Evolutionary conservation across 805 yeast species (phyloP), one percentile per base, ranked within the genome.

Genomic region (Priceomyces haplophilus): DNA sequence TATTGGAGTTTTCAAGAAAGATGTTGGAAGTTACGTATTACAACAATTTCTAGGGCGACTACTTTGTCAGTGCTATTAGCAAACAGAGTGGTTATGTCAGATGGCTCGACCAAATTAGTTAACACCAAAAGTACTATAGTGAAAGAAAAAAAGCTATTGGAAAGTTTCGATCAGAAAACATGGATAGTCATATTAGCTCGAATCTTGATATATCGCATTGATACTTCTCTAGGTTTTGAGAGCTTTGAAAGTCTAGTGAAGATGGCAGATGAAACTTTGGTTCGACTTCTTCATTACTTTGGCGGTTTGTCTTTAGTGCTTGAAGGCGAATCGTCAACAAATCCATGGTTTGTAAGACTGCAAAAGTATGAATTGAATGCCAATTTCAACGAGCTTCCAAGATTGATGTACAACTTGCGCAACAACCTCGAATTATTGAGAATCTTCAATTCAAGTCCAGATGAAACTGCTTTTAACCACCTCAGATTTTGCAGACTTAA

Each of bases 381-480:
- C 34, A 46, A 51, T 40, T 66, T 67, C 33, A 48, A 47, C 4
- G 37, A 47, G 0, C 40, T 72, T 12, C 70, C 73, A 1, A 43
- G 56, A 12, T 54, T 62, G 38, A 51, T 64, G 2, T 70, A 66
- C 42, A 52, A 60, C 40, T 55, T 72, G 41, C 51, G 71, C 38
- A 56, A 61, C 40, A 66, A 66, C 39, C 66, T 64, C 3, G 65
- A 62, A 24, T 59, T 72, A 21, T 49, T 70, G 7, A 52, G 59
- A 31, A 62, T 66, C 3, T 70, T 69, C 51, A 71, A 71, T 46
- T 60, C 69, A 8, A 64, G 70, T 39, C 77, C 76, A 0, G 77
- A 72, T 42, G 76, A 72, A 48, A 67, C 75, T n/a, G 69, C 75
- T 11, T 61, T 48, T 45, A 59, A 67, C 44, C 72, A 69, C 44